phyloP scores from a whole-genome alignment of 805 yeast genomes.

The Starmerella floricola region DNA sequence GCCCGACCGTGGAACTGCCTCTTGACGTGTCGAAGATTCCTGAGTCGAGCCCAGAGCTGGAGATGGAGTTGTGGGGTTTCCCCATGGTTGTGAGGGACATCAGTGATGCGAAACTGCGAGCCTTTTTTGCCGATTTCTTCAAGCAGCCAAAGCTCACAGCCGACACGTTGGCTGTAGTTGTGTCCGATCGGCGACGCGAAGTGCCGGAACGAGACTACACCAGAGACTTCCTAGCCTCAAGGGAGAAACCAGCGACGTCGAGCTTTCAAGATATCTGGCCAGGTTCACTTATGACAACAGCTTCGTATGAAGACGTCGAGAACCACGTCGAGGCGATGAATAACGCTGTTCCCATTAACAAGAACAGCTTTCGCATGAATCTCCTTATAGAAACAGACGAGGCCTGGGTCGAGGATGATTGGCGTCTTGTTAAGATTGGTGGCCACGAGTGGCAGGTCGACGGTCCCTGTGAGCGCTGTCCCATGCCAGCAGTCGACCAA shows the following conservation, averaged over 20 bases:
- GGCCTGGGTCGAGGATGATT: constrained; percentile 29
- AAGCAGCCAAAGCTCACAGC: constrained; percentile 13
- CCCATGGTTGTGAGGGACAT: constrained; percentile 23
- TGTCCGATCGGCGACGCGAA: constrained; percentile 21
- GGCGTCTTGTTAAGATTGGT: constrained; percentile 23
- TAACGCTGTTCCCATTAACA: constrained; percentile 17
- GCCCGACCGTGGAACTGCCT: constrained; percentile 14
- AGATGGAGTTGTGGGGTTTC: constrained; percentile 25
- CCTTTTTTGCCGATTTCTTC: constrained; percentile 12
- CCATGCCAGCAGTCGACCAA: constrained; percentile 27
- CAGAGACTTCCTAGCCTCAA: constrained; percentile 4
- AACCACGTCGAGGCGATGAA: constrained; percentile 18
- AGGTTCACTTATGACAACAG: constrained; percentile 24
- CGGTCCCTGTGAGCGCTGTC: constrained; percentile 26
- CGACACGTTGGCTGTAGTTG: constrained; percentile 19
- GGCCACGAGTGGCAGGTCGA: constrained; percentile 24
- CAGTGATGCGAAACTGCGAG: constrained; percentile 18
- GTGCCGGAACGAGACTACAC: constrained; percentile 14
- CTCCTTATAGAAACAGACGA: constrained; percentile 25
- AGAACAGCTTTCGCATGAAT: constrained; percentile 28
- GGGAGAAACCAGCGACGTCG: constrained; percentile 10
- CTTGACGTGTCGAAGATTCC: constrained; percentile 11
- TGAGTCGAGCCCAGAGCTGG: constrained; percentile 7
- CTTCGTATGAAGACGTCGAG: constrained; percentile 23
- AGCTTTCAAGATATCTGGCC: constrained; percentile 29